These are phyloP conservation scores for Stagonosporopsis chrysanthemi DNA, from an alignment of 2,329 filamentous ascomycete species.

Conservation along the genomic window DNA sequence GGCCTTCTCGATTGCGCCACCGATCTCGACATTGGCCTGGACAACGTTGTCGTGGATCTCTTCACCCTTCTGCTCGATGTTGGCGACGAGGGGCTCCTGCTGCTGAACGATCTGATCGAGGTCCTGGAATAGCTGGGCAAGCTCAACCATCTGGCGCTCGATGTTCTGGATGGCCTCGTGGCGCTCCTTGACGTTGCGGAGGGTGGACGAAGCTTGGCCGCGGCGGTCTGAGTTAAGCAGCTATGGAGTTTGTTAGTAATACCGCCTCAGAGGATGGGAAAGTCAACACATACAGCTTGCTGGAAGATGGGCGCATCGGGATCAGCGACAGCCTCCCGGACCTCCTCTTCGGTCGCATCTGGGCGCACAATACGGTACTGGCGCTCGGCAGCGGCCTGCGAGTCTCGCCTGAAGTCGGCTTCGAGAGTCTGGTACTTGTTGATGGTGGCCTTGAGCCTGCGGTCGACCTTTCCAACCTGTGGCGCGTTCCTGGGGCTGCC, in stretches of 20 bases:
- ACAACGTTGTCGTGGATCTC: slow-evolving; percentile 84
- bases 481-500: slow-evolving; percentile 75
- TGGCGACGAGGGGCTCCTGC: slow-evolving; percentile 79
- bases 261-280: background rate
- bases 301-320: slow-evolving; percentile 82
- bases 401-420: slow-evolving; percentile 78
- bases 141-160: slow-evolving; percentile 85
- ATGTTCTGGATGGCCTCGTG: slow-evolving; percentile 92
- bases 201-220: slow-evolving; percentile 80
- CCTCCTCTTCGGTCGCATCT: slow-evolving; percentile 79
- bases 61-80: slow-evolving; percentile 87
- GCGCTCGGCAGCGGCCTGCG: slow-evolving; percentile 82
- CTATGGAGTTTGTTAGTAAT: slow-evolving; percentile 44
- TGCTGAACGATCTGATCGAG: slow-evolving; percentile 85
- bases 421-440: slow-evolving; percentile 83
- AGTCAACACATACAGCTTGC: slow-evolving; percentile 65
- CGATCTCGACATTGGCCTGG: slow-evolving; percentile 85
- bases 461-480: slow-evolving; percentile 83
- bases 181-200: slow-evolving; percentile 81
- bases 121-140: slow-evolving; percentile 87
- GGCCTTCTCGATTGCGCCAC: slow-evolving; percentile 81
- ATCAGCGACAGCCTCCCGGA: slow-evolving; percentile 78
- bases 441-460: slow-evolving; percentile 80
- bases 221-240: slow-evolving; percentile 81
- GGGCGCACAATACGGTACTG: slow-evolving; percentile 91